Base-by-base conservation (phyloP, 1,139 yeast species). In the Suhomyces bokatorum region DNA sequence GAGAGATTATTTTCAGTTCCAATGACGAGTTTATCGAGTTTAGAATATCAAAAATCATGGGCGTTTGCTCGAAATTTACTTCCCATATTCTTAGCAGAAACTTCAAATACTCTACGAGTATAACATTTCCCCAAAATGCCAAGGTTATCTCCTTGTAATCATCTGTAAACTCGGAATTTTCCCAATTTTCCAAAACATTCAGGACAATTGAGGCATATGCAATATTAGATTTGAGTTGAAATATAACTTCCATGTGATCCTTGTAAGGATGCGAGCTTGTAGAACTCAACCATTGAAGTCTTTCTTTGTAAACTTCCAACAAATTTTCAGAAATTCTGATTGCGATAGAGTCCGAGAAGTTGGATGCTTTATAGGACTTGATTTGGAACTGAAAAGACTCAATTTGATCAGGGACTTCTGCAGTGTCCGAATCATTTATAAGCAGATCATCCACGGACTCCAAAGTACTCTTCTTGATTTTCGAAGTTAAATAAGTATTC, bases 401-500 rank as follows among this genome's bases (percentile, higher is more conserved):
- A n/a, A 57, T 40, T 30, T 54, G 47, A 20, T 44, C 44, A 6
- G 33, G 40, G 28, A 45, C 26, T 14, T 37, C 29, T 6, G 22
- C n/a, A 11, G 29, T 8, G 12, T 26, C 29, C 4, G 29, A 12
- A 26, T 26, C 29, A 11, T 10, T 11, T 26, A 12, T 11, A 11
- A 11, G 6, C 29, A 26, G 29, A 26, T 10, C 29, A 26, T 26
- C 29, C 9, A 12, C n/a, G n/a, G 29, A 11, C 4, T 26, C n/a
- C 6, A 12, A 26, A 5, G 27, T 9, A 11, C 20, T 12, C 20
- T 17, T 26, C 2, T 45, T 28, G 27, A 56, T 39, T 35, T 52
- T 55, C 6, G 52, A 28, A 44, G 59, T 57, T 37, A 74, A 53
- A 34, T 63, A 60, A 22, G 56, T 58, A 48, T 69, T 71, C 29